Percentiles rank a stretch among this genome's conserved stretches.
These are phyloP conservation scores for Phytomonas francai DNA, from an alignment of 208 protist genomes.

Conservation along the genomic window DNA sequence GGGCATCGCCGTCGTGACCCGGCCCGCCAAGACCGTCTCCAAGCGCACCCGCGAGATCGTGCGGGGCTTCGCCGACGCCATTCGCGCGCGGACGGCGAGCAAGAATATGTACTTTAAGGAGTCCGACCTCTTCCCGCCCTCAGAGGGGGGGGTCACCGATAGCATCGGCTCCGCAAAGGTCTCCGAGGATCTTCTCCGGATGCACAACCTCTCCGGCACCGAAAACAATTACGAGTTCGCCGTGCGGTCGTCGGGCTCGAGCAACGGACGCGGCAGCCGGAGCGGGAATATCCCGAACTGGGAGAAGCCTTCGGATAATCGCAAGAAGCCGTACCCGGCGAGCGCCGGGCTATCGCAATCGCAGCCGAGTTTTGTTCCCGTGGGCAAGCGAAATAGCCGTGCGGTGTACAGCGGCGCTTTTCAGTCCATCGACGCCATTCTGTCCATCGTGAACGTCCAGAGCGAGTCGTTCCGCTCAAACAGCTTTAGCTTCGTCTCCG, in stretches of 20 bases:
- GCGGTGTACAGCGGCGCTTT: not conserved
- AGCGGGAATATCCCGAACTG: no score
- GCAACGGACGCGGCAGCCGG: no score
- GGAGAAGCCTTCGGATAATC: no score
- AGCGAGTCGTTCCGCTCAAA: conserved; percentile 16
- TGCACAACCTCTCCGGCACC: not conserved
- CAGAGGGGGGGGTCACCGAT: not conserved
- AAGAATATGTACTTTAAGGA: not conserved
- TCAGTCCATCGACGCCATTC: conserved; percentile 37
- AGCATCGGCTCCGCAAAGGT: not conserved
- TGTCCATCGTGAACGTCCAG: conserved; percentile 53
- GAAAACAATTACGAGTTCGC: not conserved
- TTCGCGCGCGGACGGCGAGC: conserved; percentile 11
- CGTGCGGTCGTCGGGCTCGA: no score
- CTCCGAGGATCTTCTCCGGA: not conserved
- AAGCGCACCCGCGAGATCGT: conserved; percentile 11
- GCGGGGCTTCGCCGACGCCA: conserved; percentile 13
- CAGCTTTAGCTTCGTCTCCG: conserved; percentile 18
- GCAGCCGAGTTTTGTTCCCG: no score
- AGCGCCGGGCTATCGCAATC: no score
- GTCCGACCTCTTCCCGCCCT: no score
- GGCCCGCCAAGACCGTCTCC: conserved; percentile 6
- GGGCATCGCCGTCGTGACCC: not conserved
- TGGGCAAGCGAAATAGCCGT: no score
- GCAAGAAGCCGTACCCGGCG: no score